These are phyloP conservation scores for Ustilago tritici DNA, from an alignment of 1,284 basidiomycete genomes.

Conservation along the genomic window DNA sequence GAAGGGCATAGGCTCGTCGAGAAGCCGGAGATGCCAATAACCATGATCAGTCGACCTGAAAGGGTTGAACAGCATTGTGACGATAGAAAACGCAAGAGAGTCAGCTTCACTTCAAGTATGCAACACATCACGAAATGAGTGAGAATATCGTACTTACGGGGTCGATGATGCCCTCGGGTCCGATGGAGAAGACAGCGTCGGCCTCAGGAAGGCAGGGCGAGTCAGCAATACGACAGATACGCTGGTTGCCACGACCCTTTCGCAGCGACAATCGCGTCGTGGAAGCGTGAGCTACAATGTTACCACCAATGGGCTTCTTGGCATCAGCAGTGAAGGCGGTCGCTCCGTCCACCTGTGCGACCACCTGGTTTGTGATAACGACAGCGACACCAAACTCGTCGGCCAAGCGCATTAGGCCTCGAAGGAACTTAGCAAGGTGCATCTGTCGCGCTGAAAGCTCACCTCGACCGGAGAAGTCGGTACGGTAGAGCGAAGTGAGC, in stretches of 20 bases:
- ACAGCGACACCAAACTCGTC: conserved; percentile 99
- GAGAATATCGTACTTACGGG: conserved; percentile 43
- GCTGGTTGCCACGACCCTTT: conserved; percentile 91
- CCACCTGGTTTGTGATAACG: conserved; percentile 97
- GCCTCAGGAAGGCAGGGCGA: conserved; percentile 97
- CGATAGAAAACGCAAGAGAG: neutral
- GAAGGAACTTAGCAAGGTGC: conserved; percentile 96
- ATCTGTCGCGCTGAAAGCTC: conserved; percentile 95
- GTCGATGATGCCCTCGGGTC: conserved; percentile 70
- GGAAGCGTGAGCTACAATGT: conserved; percentile 70
- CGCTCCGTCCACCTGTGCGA: conserved; percentile 87
- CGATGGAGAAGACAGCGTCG: conserved; percentile 93
- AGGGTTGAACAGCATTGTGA: neutral
- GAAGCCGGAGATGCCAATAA: neutral
- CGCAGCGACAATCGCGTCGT: conserved; percentile 79
- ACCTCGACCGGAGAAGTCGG: conserved; percentile 94
- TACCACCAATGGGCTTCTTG: conserved; percentile 86
- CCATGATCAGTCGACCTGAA: neutral
- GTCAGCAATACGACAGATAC: conserved; percentile 97
- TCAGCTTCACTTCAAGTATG: neutral
- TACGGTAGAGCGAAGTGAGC: conserved; percentile 93
- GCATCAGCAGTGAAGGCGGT: conserved; percentile 73
- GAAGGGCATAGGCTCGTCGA: neutral
- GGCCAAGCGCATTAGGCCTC: conserved; percentile 90
- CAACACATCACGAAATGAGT: neutral